Conservation (phyloP, 2,329 filamentous ascomycete genomes). For the Coniochaeta sp. region DNA sequence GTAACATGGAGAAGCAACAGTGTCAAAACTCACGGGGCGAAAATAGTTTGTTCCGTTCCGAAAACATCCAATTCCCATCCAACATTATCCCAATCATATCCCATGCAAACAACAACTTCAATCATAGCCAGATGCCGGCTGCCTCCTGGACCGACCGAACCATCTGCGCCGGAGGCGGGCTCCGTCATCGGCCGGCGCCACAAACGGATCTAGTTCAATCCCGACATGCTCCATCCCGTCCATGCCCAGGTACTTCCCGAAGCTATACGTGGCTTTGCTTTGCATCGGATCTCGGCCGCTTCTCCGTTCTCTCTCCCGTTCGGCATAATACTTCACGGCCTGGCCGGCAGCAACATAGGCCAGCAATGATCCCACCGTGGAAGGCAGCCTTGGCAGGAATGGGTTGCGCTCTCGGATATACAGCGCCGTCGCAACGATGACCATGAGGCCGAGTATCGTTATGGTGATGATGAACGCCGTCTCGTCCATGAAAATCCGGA, state of each 20-base stretch:
- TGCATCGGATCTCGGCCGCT: background rate
- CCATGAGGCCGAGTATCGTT: conserved; percentile 33
- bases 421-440: conserved; percentile 31
- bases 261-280: conserved; percentile 31
- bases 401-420: conserved; percentile 33
- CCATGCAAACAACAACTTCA: too few species aligned
- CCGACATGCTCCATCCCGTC: conserved; percentile 43
- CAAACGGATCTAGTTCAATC: conserved; percentile 40
- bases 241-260: conserved; percentile 39
- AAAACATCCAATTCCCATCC: too few species aligned
- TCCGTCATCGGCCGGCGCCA: conserved; percentile 20
- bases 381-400: conserved; percentile 44
- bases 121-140: background rate
- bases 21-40: too few species aligned
- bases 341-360: conserved; percentile 40
- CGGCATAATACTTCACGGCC: conserved; percentile 26
- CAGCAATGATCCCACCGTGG: conserved; percentile 38
- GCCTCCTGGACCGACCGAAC: background rate
- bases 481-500: conserved; percentile 39
- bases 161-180: background rate
- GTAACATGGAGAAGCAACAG: background rate
- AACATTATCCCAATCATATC: too few species aligned
- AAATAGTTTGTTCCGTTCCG: too few species aligned
- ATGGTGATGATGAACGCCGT: conserved; percentile 38
- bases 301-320: background rate